A percentile compares a stretch with the other conserved stretches of the same genome.
Evolutionary conservation across 768 basidiomycete genomes (phyloP).

Genomic region (Amanita molliuscula): DNA sequence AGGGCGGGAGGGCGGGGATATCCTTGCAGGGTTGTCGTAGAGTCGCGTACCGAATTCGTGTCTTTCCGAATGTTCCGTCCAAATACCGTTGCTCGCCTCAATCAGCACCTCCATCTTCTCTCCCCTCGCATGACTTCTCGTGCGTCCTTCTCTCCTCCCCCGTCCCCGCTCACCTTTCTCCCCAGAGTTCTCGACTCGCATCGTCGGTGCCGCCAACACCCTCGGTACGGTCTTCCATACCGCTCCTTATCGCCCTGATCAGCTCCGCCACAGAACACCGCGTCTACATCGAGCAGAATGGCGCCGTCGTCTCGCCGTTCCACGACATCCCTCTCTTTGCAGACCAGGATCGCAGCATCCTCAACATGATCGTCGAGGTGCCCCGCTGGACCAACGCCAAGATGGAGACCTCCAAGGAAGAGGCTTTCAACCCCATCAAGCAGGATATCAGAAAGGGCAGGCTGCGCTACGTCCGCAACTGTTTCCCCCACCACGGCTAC

Average conservation of each 20-base stretch:
- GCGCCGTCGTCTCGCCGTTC: constrained; percentile 74
- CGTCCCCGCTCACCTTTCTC: constrained; percentile 4
- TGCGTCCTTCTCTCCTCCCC: constrained; percentile 22
- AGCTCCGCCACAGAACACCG: constrained; percentile 63
- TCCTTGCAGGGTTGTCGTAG: constrained; percentile 42
- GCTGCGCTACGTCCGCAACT: constrained; percentile 96
- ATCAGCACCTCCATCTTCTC: constrained; percentile 53
- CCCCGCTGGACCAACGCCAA: constrained; percentile 99
- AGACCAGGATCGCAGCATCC: constrained; percentile 87
- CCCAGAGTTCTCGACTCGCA: constrained; percentile 61
- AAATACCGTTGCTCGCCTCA: constrained; percentile 43
- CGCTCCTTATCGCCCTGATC: constrained; percentile 13
- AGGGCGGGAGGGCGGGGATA: constrained; percentile 22
- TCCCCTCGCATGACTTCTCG: constrained; percentile 47
- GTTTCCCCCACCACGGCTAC: constrained; percentile 99
- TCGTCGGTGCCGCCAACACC: constrained; percentile 86
- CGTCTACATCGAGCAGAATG: constrained; percentile 87
- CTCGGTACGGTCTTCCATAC: constrained; percentile 49
- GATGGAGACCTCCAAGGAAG: constrained; percentile 99
- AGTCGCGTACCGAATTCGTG: constrained; percentile 11
- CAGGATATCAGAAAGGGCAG: constrained; percentile 98
- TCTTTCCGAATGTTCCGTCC: constrained; percentile 10
- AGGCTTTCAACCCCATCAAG: constrained; percentile 99
- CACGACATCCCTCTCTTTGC: constrained; percentile 99
- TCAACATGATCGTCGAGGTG: constrained; percentile 98